Evolutionary conservation across 306 rosid genomes (phyloP), one percentile per base, ranked within the genome.

Genomic region (Cicer judaicum): DNA sequence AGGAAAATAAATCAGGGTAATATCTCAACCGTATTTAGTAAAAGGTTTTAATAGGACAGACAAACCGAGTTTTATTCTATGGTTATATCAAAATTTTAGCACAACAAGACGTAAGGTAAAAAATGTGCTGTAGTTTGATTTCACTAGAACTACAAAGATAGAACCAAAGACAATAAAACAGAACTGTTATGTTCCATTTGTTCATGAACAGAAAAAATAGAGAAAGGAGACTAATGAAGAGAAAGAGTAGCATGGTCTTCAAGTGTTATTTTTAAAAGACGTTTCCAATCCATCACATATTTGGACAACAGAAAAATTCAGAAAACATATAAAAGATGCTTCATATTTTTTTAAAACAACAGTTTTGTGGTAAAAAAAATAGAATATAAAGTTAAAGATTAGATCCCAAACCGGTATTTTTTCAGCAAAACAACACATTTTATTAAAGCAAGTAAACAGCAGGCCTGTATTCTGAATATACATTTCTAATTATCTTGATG

Each of bases 351-450:
- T 59, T 18, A 13, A 64, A 75, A 75, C 42, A 50, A 10, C 8
- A 14, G 12, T 50, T 75, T 74, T 16, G 21, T 74, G 52, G 39
- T 65, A 36, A 38, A 48, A 65, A 65, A 64, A 65, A 24, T n/a
- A 40, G 15, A 41, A 54, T 42, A 29, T 7, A 74, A 75, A 41
- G 40, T 38, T 16, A 74, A 62, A 62, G 54, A 11, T 44, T 11
- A 39, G 46, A 73, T 64, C 56, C 34, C 15, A 40, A 40, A 40
- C 44, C 50, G 11, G 48, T 74, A 2, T 63, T 14, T 12, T 74
- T 36, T 44, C 36, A 62, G 34, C 41, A 65, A 24, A 42, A 65
- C 55, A 52, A 48, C 12, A 72, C 36, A 41, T 40, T 54, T 34
- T 54, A 34, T 54, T 6, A 43, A 66, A 54, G 56, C 64, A 52